Base-by-base conservation (phyloP, 768 basidiomycete species). In the Boletus pseudopeckii region DNA sequence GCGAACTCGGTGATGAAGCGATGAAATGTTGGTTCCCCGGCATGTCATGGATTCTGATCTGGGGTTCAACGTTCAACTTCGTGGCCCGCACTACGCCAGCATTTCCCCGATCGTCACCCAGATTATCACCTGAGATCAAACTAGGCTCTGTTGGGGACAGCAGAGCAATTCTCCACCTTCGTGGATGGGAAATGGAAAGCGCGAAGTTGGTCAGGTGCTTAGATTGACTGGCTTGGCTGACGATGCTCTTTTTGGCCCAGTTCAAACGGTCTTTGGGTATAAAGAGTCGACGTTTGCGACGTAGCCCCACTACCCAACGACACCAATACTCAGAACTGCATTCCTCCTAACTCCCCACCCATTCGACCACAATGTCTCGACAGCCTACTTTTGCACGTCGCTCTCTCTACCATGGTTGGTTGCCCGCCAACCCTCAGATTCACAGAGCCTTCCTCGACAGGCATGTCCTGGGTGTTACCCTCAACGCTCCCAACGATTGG, bases 371-470 rank as follows among this genome's bases (percentile, higher is more conserved):
- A 7, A 45, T 54, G 54, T 2, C 5, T 11, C 20, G 14, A 15
- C n/a, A 38, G 10, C 9, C 48, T 32, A 28, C 30, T 15, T n/a
- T 39, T n/a, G 1, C n/a, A 4, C 3, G 15, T 5, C 32, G 26
- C 11, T 28, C 50, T 54, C 22, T 24, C 26, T 45, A 53, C 24
- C n/a, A 45, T 11, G 51, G 54, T 5, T 52, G 53, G 50, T 18
- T 45, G 9, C 54, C 54, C 6, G 2, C 3, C 3, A 10, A 40
- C 22, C 15, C 37, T 9, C 32, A 33, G 11, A 37, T 47, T 24
- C 17, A 43, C 24, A 43, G 24, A 43, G 42, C 42, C 17, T 43
- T 43, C 42, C 42, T 43, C 17, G 10, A n/a, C 8, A 43, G 10
- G 17, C 42, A 43, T n/a, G 15, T 43, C 17, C 13, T 15, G 22